Evolutionary conservation across 1,284 basidiomycete genomes (phyloP).

Genomic region (Rhizopogon hawkerae): DNA sequence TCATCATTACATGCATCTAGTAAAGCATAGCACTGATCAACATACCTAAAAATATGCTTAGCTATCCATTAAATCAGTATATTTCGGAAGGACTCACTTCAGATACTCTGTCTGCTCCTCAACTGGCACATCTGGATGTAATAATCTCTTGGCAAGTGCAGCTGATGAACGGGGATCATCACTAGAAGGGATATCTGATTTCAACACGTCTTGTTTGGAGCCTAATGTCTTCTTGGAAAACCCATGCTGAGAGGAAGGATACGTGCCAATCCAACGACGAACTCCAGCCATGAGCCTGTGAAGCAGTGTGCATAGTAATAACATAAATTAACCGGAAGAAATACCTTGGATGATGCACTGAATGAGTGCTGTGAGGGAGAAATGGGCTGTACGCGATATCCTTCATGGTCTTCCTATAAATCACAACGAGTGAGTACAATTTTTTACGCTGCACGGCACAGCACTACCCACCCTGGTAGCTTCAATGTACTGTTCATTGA

Average conservation of each 20-base stretch:
- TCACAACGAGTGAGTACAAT: constrained; percentile 1
- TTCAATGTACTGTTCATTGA: constrained; percentile 82
- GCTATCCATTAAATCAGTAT: background rate
- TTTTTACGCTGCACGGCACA: constrained; percentile 1
- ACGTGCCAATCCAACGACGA: constrained; percentile 59
- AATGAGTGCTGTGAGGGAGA: constrained; percentile 41
- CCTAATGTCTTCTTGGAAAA: constrained; percentile 26
- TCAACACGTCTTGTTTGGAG: constrained; percentile 17
- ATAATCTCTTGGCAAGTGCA: constrained; percentile 49
- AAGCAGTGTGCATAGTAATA: background rate
- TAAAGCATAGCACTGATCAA: constrained; percentile 62
- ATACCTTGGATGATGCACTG: constrained; percentile 21
- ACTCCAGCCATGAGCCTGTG: constrained; percentile 65
- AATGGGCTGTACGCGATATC: constrained; percentile 70
- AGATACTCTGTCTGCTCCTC: constrained; percentile 74
- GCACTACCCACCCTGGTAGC: constrained; percentile 56
- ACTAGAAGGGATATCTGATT: constrained; percentile 11
- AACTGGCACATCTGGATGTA: constrained; percentile 59
- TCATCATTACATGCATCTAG: constrained; percentile 44
- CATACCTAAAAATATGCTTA: constrained; percentile 40
- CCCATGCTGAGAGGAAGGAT: constrained; percentile 29
- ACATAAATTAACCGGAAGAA: background rate
- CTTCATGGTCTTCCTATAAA: constrained; percentile 53
- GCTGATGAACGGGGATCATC: constrained; percentile 56
- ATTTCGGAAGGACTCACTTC: constrained; percentile 37